These are phyloP conservation scores for Hypoxylon sp. DNA, from an alignment of 2,329 filamentous ascomycete species.

Conservation along the genomic window DNA sequence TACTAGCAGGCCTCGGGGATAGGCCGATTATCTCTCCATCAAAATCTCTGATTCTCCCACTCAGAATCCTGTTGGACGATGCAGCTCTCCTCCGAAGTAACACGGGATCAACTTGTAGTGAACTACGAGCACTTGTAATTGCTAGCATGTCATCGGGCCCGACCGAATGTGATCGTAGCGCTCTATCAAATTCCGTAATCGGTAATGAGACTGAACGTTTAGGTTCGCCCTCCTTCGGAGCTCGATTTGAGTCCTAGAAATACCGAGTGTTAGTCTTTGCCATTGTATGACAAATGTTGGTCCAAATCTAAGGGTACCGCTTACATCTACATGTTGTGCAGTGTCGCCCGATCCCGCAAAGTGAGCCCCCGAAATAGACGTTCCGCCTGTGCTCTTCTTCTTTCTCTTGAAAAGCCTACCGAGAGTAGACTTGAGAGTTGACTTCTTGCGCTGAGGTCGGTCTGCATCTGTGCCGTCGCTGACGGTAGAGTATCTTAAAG, in stretches of 20 bases:
- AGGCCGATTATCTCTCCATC: slow-evolving; percentile 67
- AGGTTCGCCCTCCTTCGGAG: slow-evolving; percentile 57
- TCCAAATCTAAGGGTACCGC: slow-evolving; percentile 48
- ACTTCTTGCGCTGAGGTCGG: slow-evolving; percentile 69
- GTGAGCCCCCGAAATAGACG: slow-evolving; percentile 51
- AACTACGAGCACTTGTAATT: slow-evolving; percentile 69
- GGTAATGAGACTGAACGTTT: slow-evolving; percentile 73
- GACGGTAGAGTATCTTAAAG: slow-evolving; percentile 64
- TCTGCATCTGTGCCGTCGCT: slow-evolving; percentile 60
- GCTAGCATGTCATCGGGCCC: slow-evolving; percentile 69
- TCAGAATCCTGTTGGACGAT: slow-evolving; percentile 60
- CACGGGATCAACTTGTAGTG: slow-evolving; percentile 63
- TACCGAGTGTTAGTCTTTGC: slow-evolving; percentile 10
- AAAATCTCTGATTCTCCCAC: slow-evolving; percentile 57
- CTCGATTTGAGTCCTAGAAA: slow-evolving; percentile 58
- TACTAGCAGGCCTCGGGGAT: slow-evolving; percentile 74
- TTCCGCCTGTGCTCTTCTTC: slow-evolving; percentile 62
- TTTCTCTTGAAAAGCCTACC: slow-evolving; percentile 72
- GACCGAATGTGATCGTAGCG: slow-evolving; percentile 73
- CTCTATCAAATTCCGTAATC: slow-evolving; percentile 72
- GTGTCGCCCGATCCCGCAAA: slow-evolving; percentile 49
- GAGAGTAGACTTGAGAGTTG: slow-evolving; percentile 69
- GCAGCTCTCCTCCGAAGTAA: slow-evolving; percentile 60
- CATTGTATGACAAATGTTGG: neutral
- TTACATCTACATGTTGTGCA: slow-evolving; percentile 66